Conservation (phyloP, 768 basidiomycete species). For the Suillus spraguei region DNA sequence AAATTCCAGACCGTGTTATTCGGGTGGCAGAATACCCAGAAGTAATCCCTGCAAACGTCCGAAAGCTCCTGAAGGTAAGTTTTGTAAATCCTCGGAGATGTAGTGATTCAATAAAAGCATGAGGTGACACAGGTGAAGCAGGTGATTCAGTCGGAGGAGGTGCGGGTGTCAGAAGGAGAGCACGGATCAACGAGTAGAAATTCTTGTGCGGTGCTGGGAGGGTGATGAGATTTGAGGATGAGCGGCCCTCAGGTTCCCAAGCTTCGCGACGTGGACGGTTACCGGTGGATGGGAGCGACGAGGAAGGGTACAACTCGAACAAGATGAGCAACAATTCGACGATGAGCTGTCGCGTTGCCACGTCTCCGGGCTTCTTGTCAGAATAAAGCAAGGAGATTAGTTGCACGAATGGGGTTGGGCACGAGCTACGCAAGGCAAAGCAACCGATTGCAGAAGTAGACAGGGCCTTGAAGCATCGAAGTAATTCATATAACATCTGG, state of each 20-base stretch:
- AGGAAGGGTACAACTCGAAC: slow-evolving; percentile 85
- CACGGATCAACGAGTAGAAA: slow-evolving; percentile 72
- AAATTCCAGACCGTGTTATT: slow-evolving; percentile 92
- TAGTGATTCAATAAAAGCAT: slow-evolving; percentile 78
- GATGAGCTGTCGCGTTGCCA: slow-evolving; percentile 88
- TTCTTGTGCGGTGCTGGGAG: slow-evolving; percentile 76
- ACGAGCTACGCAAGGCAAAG: slow-evolving; percentile 84
- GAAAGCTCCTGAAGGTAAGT: slow-evolving; percentile 81
- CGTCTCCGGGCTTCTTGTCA: slow-evolving; percentile 97
- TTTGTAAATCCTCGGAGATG: slow-evolving; percentile 78
- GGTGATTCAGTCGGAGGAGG: slow-evolving; percentile 68
- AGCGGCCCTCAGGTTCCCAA: slow-evolving; percentile 54
- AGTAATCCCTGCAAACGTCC: slow-evolving; percentile 91
- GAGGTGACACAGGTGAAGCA: slow-evolving; percentile 63
- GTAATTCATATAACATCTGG: slow-evolving; percentile 86
- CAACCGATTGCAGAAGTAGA: slow-evolving; percentile 90
- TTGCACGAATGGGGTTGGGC: slow-evolving; percentile 86
- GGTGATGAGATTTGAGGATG: slow-evolving; percentile 54
- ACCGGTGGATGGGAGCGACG: slow-evolving; percentile 60
- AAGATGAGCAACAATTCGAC: slow-evolving; percentile 84
- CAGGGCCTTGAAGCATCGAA: slow-evolving; percentile 93
- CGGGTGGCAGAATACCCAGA: slow-evolving; percentile 97
- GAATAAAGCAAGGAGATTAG: slow-evolving; percentile 87
- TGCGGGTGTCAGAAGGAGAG: slow-evolving; percentile 72
- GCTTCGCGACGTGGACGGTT: slow-evolving; percentile 45